Conservation (phyloP, 208 protist species). For the Acanthamoeba sp. region DNA sequence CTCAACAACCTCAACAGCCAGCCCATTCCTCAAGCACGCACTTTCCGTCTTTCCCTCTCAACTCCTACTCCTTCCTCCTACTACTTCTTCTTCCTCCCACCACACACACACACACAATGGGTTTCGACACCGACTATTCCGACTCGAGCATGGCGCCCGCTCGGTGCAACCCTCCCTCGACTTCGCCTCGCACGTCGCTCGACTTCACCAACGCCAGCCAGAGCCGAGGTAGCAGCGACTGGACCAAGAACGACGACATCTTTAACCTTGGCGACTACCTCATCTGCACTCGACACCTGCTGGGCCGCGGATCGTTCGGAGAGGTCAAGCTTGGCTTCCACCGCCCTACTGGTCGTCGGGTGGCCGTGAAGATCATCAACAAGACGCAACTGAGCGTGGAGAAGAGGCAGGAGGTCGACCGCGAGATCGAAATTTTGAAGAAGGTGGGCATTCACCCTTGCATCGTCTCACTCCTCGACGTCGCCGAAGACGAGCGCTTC, state of each 20-base stretch:
- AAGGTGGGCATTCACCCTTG: slow-evolving; percentile 22
- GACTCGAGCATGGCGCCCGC: neutral
- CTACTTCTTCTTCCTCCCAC: neutral
- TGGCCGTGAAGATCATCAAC: slow-evolving; percentile 56
- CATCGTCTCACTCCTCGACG: slow-evolving; percentile 20
- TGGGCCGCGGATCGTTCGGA: slow-evolving; percentile 16
- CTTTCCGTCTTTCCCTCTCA: neutral
- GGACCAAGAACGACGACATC: slow-evolving; percentile 50
- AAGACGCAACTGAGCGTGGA: slow-evolving; percentile 36
- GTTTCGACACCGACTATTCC: neutral
- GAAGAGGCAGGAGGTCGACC: slow-evolving; percentile 34
- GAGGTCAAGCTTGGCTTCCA: slow-evolving; percentile 59
- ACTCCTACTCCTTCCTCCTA: neutral
- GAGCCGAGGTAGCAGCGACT: neutral
- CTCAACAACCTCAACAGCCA: neutral
- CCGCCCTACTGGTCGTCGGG: neutral
- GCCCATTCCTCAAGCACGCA: neutral
- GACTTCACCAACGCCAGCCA: neutral
- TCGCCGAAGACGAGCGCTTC: slow-evolving; percentile 20
- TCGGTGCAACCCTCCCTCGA: neutral
- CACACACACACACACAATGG: neutral
- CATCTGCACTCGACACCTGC: slow-evolving; percentile 25
- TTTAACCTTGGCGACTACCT: slow-evolving; percentile 12
- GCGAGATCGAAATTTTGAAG: slow-evolving; percentile 42
- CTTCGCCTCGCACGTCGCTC: neutral